Evolutionary conservation across 106 monocot species (phyloP).

Genomic region (Dendrobium huoshanense): DNA sequence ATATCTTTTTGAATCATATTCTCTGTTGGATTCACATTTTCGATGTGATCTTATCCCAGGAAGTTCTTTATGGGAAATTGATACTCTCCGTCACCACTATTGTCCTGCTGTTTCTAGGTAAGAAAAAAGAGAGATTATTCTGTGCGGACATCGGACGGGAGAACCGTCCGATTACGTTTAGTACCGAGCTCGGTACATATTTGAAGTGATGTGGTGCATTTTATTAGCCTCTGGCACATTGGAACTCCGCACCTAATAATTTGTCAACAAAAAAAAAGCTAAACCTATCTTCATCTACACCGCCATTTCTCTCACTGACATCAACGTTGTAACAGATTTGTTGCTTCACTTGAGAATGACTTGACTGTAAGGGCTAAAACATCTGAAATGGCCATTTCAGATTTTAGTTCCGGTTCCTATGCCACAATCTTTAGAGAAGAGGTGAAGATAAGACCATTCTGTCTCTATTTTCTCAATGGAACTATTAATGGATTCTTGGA

Average conservation of each 20-base stretch:
- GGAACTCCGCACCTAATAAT: no score
- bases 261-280: background rate
- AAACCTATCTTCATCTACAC: background rate
- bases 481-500: background rate
- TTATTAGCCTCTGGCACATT: no score
- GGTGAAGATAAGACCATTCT: conserved; percentile 25
- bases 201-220: no score
- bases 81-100: conserved; percentile 81
- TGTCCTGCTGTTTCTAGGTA: conserved; percentile 93
- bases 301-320: background rate
- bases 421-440: conserved; percentile 72
- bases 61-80: conserved; percentile 97
- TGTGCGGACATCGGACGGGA: no score
- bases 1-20: background rate
- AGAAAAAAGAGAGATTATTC: background rate
- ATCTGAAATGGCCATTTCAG: conserved; percentile 62
- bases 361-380: conserved; percentile 81
- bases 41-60: conserved; percentile 30
- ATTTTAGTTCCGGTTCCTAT: conserved; percentile 93
- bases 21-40: background rate
- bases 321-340: conserved; percentile 41
- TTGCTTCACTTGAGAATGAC: conserved; percentile 86
- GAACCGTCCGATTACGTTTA: no score
- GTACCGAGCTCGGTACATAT: no score
- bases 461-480: background rate